These are phyloP conservation scores for Thecaphora frezii DNA, from an alignment of 1,284 basidiomycete genomes.

Conservation along the genomic window DNA sequence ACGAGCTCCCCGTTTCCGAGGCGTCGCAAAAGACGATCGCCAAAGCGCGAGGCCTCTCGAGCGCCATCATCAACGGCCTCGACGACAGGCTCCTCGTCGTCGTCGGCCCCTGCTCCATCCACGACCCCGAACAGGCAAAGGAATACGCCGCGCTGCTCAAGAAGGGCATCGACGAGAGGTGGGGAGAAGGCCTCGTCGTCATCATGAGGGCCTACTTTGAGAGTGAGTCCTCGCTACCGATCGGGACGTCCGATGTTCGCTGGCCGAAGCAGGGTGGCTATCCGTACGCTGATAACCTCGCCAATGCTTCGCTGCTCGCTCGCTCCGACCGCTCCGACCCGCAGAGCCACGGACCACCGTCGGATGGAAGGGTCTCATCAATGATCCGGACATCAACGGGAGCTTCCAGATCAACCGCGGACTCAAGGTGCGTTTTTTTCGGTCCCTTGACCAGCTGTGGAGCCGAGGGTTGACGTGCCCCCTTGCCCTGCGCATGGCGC, in stretches of 20 bases:
- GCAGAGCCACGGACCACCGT: conserved; percentile 75
- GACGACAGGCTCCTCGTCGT: conserved; percentile 58
- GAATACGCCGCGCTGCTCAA: conserved; percentile 72
- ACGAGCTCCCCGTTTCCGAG: conserved; percentile 51
- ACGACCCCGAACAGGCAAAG: conserved; percentile 81
- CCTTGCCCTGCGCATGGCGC: too few relatives aligned
- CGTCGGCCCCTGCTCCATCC: conserved; percentile 89
- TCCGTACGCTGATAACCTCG: too few relatives aligned
- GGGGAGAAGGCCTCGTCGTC: conserved; percentile 77
- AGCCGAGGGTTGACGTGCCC: too few relatives aligned
- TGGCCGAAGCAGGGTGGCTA: too few relatives aligned
- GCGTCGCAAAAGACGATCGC: conserved; percentile 48
- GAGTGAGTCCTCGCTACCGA: too few relatives aligned
- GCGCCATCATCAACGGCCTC: conserved; percentile 50
- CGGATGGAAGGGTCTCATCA: conserved; percentile 71
- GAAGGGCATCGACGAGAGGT: conserved; percentile 59
- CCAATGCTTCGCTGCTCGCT: too few relatives aligned
- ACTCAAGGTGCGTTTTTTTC: conserved; percentile 21
- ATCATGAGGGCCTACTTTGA: conserved; percentile 93
- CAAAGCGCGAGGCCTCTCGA: conserved; percentile 39
- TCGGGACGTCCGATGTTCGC: too few relatives aligned
- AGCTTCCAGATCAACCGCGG: conserved; percentile 97
- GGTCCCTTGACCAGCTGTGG: conserved; percentile 63
- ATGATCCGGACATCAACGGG: conserved; percentile 83
- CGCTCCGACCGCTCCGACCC: too few relatives aligned